Conservation (phyloP, 495 filamentous ascomycete species). For the Penicillium herquei region DNA sequence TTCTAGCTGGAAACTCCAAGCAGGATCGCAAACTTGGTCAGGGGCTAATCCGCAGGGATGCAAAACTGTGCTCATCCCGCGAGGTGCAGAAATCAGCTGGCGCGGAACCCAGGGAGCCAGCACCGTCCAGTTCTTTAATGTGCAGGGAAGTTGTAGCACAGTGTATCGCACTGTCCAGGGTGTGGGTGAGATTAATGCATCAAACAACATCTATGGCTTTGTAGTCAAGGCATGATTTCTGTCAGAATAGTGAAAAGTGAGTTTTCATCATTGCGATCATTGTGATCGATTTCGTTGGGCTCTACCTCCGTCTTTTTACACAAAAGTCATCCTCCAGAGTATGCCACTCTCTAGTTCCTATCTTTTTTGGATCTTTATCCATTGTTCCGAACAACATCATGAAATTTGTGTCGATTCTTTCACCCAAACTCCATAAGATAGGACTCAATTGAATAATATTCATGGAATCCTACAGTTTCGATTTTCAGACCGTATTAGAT, state of each 20-base stretch:
- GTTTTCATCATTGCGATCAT: not conserved
- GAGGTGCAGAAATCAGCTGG: slow-evolving; percentile 16
- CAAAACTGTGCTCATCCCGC: slow-evolving; percentile 8
- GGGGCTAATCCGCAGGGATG: not conserved
- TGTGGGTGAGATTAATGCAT: slow-evolving; percentile 19
- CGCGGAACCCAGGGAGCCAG: slow-evolving; percentile 10
- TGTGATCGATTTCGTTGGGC: not conserved
- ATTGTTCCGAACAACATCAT: too few relatives aligned
- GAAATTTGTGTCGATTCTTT: too few relatives aligned
- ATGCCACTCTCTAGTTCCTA: too few relatives aligned
- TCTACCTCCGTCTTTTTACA: not conserved
- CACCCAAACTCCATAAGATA: too few relatives aligned
- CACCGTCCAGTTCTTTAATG: slow-evolving; percentile 14
- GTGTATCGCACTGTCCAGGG: slow-evolving; percentile 20
- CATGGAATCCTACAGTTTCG: too few relatives aligned
- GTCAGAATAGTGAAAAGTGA: not conserved
- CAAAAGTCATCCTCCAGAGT: not conserved
- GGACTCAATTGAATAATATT: too few relatives aligned
- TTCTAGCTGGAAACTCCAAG: not conserved
- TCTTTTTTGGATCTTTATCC: too few relatives aligned
- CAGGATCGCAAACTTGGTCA: not conserved
- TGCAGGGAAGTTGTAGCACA: slow-evolving; percentile 5
- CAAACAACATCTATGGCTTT: slow-evolving; percentile 18
- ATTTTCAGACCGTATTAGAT: too few relatives aligned
- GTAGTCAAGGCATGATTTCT: slow-evolving; percentile 13